Conservation (phyloP, 192 early-diverging fungal genomes). For the Dissophora ornata region DNA sequence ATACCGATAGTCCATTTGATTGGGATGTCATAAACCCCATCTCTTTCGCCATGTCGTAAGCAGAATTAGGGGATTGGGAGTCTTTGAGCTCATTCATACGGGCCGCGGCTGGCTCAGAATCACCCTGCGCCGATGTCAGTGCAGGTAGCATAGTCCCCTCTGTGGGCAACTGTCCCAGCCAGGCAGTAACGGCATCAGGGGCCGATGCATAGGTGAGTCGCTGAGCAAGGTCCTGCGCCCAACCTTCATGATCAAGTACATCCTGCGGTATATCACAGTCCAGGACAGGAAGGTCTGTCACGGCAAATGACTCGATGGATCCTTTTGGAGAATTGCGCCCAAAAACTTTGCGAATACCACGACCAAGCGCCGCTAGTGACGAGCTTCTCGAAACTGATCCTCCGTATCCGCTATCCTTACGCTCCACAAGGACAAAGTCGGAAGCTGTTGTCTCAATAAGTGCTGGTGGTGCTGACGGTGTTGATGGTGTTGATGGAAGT, state of each 20-base stretch:
- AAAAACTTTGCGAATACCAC: conserved; percentile 50
- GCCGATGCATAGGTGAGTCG: conserved; percentile 25
- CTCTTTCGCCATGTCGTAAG: no score
- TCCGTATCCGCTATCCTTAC: conserved; percentile 52
- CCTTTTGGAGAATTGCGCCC: conserved; percentile 37
- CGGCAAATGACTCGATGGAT: conserved; percentile 13
- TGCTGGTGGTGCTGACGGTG: not conserved
- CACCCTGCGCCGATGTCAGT: not conserved
- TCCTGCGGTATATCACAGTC: conserved; percentile 49
- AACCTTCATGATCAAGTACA: conserved; percentile 36
- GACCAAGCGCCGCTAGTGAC: conserved; percentile 35
- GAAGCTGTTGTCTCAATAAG: not conserved
- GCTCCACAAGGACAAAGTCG: conserved; percentile 33
- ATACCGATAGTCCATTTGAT: not conserved
- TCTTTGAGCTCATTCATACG: no score
- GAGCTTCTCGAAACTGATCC: conserved; percentile 45
- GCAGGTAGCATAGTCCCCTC: not conserved
- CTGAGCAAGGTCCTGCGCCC: conserved; percentile 46
- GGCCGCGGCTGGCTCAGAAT: no score
- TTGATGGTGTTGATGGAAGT: conserved; percentile 32
- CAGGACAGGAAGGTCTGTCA: conserved; percentile 29
- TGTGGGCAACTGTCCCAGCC: conserved; percentile 41
- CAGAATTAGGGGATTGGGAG: no score
- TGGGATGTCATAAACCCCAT: no score
- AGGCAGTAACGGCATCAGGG: conserved; percentile 25